Conservation (phyloP, 1,139 yeast genomes). For the Candida neerlandica region DNA sequence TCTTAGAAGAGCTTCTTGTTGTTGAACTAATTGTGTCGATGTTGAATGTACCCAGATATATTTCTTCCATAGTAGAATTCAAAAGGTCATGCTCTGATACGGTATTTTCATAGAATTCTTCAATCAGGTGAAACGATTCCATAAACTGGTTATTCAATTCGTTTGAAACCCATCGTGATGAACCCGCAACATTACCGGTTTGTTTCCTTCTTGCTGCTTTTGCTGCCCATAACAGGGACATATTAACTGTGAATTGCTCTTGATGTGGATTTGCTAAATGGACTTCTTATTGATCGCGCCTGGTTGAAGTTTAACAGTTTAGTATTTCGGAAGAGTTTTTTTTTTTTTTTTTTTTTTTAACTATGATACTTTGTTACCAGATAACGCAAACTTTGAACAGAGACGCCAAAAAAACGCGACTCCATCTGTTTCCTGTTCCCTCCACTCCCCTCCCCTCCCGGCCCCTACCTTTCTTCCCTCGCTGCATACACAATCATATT, state of each 20-base stretch:
- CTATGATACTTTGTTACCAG: no score
- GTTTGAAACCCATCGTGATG: constrained; percentile 41
- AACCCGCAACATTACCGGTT: constrained; percentile 37
- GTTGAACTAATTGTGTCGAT: not conserved
- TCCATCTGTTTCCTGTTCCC: not conserved
- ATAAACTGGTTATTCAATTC: constrained; percentile 33
- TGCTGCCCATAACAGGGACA: constrained; percentile 38
- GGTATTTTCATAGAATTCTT: constrained; percentile 20
- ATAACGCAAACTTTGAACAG: not conserved
- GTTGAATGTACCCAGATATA: constrained; percentile 11
- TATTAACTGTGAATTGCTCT: not conserved
- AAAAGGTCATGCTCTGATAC: constrained; percentile 22
- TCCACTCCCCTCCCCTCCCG: not conserved
- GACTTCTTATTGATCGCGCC: not conserved
- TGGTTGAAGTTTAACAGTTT: not conserved
- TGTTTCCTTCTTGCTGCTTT: constrained; percentile 31
- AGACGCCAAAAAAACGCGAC: not conserved
- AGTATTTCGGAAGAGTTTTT: not conserved
- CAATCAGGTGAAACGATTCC: constrained; percentile 28
- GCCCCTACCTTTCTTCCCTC: not conserved
- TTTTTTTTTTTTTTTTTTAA: not conserved
- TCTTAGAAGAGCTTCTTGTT: not conserved
- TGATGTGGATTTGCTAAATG: not conserved
- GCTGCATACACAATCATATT: not conserved
- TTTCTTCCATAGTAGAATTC: constrained; percentile 25